Conservation (phyloP, 176 grass and related monocot species). For the maize (Zea mays) region DNA sequence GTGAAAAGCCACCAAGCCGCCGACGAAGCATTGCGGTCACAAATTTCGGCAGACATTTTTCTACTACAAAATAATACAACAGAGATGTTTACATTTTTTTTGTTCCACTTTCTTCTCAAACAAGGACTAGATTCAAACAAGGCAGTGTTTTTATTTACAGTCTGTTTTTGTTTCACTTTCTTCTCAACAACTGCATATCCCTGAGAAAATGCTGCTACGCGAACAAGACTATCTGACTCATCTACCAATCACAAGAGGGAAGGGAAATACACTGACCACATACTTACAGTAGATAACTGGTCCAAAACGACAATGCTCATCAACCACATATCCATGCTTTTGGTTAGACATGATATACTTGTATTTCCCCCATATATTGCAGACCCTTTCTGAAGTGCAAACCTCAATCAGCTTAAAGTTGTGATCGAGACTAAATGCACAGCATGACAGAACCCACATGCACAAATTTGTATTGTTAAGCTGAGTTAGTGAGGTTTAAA, state of each 20-base stretch:
- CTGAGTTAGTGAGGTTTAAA: conserved; percentile 63
- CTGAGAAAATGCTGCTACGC: conserved; percentile 26
- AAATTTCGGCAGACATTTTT: neutral
- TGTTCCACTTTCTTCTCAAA: conserved; percentile 5
- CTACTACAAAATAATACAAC: neutral
- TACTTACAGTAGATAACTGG: conserved; percentile 50
- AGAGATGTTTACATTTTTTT: neutral
- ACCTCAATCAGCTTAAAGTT: conserved; percentile 63
- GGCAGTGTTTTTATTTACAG: conserved; percentile 49
- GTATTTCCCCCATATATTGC: neutral
- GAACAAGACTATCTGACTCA: conserved; percentile 23
- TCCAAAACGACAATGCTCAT: conserved; percentile 2
- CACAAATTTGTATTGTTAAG: conserved; percentile 56
- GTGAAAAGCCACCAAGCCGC: neutral
- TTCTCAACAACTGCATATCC: conserved; percentile 19
- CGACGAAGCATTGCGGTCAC: neutral
- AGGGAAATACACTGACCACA: conserved; percentile 27
- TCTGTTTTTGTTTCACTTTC: neutral
- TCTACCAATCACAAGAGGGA: conserved; percentile 35
- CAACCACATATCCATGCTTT: conserved; percentile 51
- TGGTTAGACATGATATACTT: conserved; percentile 47
- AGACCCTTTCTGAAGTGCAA: conserved; percentile 37
- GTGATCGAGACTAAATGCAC: conserved; percentile 50
- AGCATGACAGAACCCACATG: conserved; percentile 51
- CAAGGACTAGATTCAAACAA: conserved; percentile 37